Evolutionary conservation across 768 basidiomycete genomes (phyloP).

Genomic region (Tricholoma sp.): DNA sequence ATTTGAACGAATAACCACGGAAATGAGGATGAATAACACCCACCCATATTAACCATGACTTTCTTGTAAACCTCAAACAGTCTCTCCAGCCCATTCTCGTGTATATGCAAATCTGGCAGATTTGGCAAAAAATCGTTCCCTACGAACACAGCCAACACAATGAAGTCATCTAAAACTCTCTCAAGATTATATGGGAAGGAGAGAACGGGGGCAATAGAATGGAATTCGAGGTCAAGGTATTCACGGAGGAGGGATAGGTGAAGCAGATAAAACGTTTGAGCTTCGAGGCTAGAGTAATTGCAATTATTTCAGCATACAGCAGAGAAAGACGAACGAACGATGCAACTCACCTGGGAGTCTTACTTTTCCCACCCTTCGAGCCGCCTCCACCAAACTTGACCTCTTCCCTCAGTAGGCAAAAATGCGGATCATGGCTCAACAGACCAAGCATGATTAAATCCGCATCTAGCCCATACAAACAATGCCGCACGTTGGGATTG

Average conservation of each 20-base stretch:
- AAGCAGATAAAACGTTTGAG: slow-evolving; percentile 90
- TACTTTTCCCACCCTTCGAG: slow-evolving; percentile 59
- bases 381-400: slow-evolving; percentile 88
- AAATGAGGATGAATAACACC: slow-evolving; percentile 14
- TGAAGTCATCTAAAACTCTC: slow-evolving; percentile 96
- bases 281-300: slow-evolving; percentile 43
- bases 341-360: slow-evolving; percentile 33
- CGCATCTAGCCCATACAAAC: slow-evolving; percentile 96
- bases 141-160: slow-evolving; percentile 92
- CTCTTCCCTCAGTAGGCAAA: slow-evolving; percentile 95
- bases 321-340: background rate
- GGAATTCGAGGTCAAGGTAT: slow-evolving; percentile 96
- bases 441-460: slow-evolving; percentile 98
- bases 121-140: slow-evolving; percentile 98
- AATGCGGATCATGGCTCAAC: slow-evolving; percentile 97
- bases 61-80: slow-evolving; percentile 96
- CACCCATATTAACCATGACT: slow-evolving; percentile 72
- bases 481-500: slow-evolving; percentile 95
- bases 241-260: slow-evolving; percentile 95
- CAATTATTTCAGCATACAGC: background rate
- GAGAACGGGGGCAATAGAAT: slow-evolving; percentile 56
- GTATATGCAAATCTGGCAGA: slow-evolving; percentile 94
- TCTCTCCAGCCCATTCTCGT: slow-evolving; percentile 91
- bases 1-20: background rate
- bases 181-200: slow-evolving; percentile 88